Base-by-base conservation (phyloP, 177 flowering plant genomes). In the Vitis hybrid region DNA sequence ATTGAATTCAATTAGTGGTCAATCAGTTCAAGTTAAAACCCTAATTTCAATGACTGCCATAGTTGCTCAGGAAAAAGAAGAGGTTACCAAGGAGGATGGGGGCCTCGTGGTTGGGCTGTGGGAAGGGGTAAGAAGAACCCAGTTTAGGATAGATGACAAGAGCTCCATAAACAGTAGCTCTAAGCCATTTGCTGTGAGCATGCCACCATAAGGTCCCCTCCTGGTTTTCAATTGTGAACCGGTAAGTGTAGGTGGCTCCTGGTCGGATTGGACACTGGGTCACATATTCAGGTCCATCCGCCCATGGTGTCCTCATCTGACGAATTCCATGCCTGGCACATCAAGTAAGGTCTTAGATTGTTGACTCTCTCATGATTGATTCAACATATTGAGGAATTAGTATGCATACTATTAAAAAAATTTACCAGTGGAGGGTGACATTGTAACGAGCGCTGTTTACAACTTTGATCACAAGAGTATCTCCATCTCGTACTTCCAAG, bases 151-250 rank as follows among this genome's bases (percentile, higher is more conserved):
- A 73, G 66, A 91, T 87, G 52, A 89, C 81, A 29, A 90, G 84
- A 66, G 93, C 91, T 63, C 94, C 97, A 75, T 92, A 86, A 49
- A 90, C 90, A 33, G 92, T 92, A 61, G 97, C 91, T 74, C 97
- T 80, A 39, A 89, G 86, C 90, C 89, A 90, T 72, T 74, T 70
- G 77, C 86, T 85, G 62, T 90, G 94, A 72, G 94, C 94, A 69
- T 90, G 93, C 97, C 93, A 91, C 94, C 97, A 91, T 60, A 91
- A 56, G 0, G 94, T 92, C 5, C 97, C 94, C 66, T 92, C 94
- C 70, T 92, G 97, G 62, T 87, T 75, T 52, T 80, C 68, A 26
- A 91, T 88, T 2, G 89, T 87, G 86, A 87, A 89, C 19, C 89
- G 58, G 79, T 91, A 91, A 13, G 91, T 89, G 81, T 91, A 91